These are phyloP conservation scores for Rugosomyces carneus DNA, from an alignment of 1,284 basidiomycete species.

Conservation along the genomic window DNA sequence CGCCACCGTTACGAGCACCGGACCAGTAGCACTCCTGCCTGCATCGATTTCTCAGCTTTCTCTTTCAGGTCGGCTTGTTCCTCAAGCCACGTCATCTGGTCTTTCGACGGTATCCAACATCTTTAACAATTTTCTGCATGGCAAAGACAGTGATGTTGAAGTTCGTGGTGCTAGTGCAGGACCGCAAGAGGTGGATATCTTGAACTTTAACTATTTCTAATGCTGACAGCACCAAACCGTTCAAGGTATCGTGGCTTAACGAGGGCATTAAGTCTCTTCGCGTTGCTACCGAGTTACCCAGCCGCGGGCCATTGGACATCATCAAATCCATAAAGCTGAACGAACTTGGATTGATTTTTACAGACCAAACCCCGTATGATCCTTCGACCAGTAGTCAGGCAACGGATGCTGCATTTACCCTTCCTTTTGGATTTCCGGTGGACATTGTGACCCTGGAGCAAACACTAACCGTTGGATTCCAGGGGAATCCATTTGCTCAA, in stretches of 20 bases:
- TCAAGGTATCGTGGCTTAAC: slow-evolving; percentile 69
- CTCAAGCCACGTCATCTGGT: slow-evolving; percentile 49
- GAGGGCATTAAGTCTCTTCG: slow-evolving; percentile 66
- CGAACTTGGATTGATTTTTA: slow-evolving; percentile 60
- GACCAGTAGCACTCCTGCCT: slow-evolving; percentile 51
- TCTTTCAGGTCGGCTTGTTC: slow-evolving; percentile 60
- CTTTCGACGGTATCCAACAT: slow-evolving; percentile 58
- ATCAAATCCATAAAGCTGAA: slow-evolving; percentile 65
- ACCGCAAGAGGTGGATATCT: slow-evolving; percentile 43
- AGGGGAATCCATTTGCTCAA: slow-evolving; percentile 54
- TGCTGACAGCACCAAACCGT: background rate
- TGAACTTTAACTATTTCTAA: background rate
- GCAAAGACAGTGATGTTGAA: slow-evolving; percentile 53
- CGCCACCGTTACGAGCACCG: slow-evolving; percentile 50
- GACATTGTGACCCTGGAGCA: slow-evolving; percentile 60
- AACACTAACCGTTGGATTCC: slow-evolving; percentile 53
- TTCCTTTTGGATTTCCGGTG: slow-evolving; percentile 70
- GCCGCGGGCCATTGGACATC: slow-evolving; percentile 55
- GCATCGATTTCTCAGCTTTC: slow-evolving; percentile 48
- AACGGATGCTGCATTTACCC: slow-evolving; percentile 56
- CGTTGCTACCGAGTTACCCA: slow-evolving; percentile 59
- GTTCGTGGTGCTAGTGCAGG: slow-evolving; percentile 65
- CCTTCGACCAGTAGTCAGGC: slow-evolving; percentile 57
- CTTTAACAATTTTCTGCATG: slow-evolving; percentile 73
- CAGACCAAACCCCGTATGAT: slow-evolving; percentile 45